These are phyloP conservation scores for Saprolegnia parasitica DNA, from an alignment of 352 stramenopile genomes.

Conservation along the genomic window DNA sequence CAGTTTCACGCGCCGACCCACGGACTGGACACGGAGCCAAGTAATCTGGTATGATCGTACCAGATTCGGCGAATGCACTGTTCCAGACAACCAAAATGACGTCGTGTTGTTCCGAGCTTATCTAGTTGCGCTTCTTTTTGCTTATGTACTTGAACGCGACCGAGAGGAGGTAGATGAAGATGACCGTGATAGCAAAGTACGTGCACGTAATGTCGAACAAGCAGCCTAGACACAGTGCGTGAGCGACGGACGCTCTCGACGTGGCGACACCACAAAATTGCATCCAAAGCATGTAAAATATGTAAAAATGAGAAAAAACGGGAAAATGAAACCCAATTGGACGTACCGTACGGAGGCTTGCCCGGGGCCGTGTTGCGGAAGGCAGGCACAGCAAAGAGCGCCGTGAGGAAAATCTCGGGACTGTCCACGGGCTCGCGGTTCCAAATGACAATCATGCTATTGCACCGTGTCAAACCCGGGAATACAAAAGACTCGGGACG, in stretches of 20 bases:
- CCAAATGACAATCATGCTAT: slow-evolving; percentile 27
- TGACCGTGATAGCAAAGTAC: slow-evolving; percentile 25
- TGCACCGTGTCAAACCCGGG: too few species aligned
- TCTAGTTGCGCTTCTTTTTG: slow-evolving; percentile 13
- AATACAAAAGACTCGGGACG: too few species aligned
- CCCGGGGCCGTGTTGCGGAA: slow-evolving; percentile 25
- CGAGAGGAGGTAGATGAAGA: slow-evolving; percentile 24
- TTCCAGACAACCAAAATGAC: too few species aligned
- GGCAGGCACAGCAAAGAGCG: slow-evolving; percentile 24
- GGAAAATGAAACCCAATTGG: background rate
- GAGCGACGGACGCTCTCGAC: too few species aligned
- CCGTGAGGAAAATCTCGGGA: slow-evolving; percentile 23
- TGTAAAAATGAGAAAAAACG: too few species aligned
- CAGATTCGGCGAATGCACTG: background rate
- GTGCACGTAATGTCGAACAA: slow-evolving; percentile 24
- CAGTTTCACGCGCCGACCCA: too few species aligned
- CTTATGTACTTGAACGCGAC: slow-evolving; percentile 28
- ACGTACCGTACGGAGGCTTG: slow-evolving; percentile 19
- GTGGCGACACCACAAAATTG: too few species aligned
- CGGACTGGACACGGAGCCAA: too few species aligned
- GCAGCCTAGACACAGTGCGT: background rate
- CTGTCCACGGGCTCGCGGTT: slow-evolving; percentile 14
- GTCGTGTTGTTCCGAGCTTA: background rate
- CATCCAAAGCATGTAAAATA: too few species aligned
- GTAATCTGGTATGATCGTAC: too few species aligned